These are phyloP conservation scores for Termitomyces sp. DNA, from an alignment of 1,284 basidiomycete species.

Conservation along the genomic window DNA sequence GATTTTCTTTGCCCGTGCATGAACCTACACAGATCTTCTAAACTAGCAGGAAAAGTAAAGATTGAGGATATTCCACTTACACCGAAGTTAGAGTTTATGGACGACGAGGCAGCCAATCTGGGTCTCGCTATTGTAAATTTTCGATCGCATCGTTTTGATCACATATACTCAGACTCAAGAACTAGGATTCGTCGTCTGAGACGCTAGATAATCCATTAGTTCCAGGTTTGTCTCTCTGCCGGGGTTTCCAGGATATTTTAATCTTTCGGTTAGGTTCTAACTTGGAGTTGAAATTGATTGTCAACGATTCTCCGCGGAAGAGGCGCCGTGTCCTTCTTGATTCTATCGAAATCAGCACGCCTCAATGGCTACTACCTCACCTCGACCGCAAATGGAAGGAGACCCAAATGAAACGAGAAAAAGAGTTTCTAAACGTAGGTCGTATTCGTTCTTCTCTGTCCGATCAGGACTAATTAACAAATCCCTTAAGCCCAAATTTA, in stretches of 20 bases:
- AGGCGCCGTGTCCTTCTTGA: background rate
- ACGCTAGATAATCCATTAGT: background rate
- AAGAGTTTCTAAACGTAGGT: conserved; percentile 6
- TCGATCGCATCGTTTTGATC: background rate
- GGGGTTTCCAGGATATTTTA: background rate
- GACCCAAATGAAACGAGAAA: background rate
- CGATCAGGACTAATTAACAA: background rate
- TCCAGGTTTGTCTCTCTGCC: background rate
- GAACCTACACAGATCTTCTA: background rate
- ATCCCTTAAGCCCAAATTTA: background rate
- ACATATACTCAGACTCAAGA: background rate
- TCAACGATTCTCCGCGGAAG: background rate
- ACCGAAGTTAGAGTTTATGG: background rate
- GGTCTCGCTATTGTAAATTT: background rate
- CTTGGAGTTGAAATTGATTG: background rate
- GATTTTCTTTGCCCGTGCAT: too few relatives aligned
- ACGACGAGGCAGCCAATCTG: background rate
- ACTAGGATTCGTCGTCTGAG: background rate
- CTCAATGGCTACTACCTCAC: background rate
- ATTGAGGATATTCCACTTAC: background rate
- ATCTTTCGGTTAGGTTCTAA: background rate
- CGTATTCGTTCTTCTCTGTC: background rate
- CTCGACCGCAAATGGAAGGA: background rate
- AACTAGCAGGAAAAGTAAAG: background rate
- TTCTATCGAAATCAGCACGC: background rate